Conservation (phyloP, 148 eudicot species). For the Hydrangea macrophylla region DNA sequence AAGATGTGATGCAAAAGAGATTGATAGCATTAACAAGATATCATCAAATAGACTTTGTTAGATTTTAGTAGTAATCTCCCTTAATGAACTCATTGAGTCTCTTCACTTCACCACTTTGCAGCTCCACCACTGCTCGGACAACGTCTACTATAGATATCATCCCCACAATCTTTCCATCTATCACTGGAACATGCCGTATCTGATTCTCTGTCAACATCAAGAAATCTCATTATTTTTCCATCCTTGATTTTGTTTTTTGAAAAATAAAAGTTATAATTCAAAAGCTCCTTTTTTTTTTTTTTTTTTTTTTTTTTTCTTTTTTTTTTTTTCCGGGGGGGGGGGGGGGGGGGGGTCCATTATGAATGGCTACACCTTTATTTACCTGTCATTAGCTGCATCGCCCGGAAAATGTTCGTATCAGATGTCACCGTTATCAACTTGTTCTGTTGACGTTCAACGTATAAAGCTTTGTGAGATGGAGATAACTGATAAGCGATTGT, state of each 20-base stretch:
- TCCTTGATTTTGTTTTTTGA: background rate
- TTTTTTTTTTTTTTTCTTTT: background rate
- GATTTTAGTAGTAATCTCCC: slow-evolving; percentile 69
- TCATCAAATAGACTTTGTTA: background rate
- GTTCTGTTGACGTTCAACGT: slow-evolving; percentile 35
- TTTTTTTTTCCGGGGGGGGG: no score
- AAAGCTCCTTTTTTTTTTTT: background rate
- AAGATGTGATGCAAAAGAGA: background rate
- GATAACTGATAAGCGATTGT: background rate
- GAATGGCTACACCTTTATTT: background rate
- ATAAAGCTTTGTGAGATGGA: background rate
- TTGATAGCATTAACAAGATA: background rate
- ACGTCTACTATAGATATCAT: slow-evolving; percentile 83
- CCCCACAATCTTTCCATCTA: slow-evolving; percentile 77
- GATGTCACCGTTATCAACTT: slow-evolving; percentile 76
- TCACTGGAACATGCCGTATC: slow-evolving; percentile 78
- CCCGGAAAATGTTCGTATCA: slow-evolving; percentile 71
- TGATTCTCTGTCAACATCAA: slow-evolving; percentile 56
- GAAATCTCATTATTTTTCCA: background rate
- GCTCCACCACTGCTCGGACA: slow-evolving; percentile 77
- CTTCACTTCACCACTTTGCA: slow-evolving; percentile 73
- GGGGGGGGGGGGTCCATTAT: no score
- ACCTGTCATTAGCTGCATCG: slow-evolving; percentile 98
- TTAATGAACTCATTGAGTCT: slow-evolving; percentile 67
- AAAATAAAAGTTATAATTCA: background rate